Evolutionary conservation across 73 alveolate species (phyloP), one percentile per base, ranked within the genome.

Genomic region (Uronychia setigera): DNA sequence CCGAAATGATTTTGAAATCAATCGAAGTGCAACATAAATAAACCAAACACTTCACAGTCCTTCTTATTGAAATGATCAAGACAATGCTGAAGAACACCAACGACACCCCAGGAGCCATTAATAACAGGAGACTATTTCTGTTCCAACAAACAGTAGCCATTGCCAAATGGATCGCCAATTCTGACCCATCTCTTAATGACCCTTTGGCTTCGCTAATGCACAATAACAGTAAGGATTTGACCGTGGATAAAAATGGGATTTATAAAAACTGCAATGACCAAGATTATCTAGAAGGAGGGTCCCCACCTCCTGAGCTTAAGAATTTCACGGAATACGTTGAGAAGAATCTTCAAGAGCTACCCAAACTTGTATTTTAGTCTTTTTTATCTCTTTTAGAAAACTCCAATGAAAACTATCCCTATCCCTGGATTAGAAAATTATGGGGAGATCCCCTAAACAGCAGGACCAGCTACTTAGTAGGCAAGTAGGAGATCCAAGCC

Each of bases 51-150:
- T 46, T 46, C 67, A 19, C 67, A 46, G 67, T 46, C 67, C 67
- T 46, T 19, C 19, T 46, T 19, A 46, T 46, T 46, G 67, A 46
- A 19, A 5, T 46, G n/a, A 5, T 46, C 19, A 46, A 46, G 19
- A 46, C 67, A 5, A 5, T 46, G n/a, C 67, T 46, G n/a, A 46
- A 46, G 19, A 46, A 46, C 67, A 46, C 67, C 67, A 46, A 46
- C 67, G 67, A 46, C 67, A 46, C 67, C 67, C 67, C 67, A 46
- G 67, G 67, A 46, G 67, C 67, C 67, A 46, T 46, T 19, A 46
- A 46, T 46, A 46, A 46, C 67, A 46, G 67, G 19, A 46, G 67
- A 19, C 67, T 46, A 5, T 46, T 46, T 19, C 19, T 46, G 67
- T 46, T 46, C 67, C 19, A 46, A 19, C 67, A 46, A 46, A 11